Percentiles rank a stretch among this genome's conserved stretches.
Evolutionary conservation across 2,329 filamentous ascomycete species (phyloP).

Genomic region (Aureobasidium sp.): DNA sequence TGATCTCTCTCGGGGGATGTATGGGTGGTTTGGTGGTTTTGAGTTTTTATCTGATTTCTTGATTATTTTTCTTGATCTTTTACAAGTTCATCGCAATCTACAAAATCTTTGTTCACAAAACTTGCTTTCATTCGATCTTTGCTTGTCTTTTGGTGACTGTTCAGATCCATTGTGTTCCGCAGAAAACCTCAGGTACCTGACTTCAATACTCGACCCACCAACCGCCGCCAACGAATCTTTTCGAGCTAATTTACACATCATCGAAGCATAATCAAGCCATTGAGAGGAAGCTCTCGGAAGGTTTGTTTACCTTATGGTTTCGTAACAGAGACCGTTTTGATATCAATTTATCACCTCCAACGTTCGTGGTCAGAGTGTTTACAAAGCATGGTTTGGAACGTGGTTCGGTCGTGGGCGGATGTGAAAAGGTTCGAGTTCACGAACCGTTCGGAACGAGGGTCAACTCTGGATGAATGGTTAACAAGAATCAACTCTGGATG

Average conservation of each 20-base stretch:
- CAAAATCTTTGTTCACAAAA: constrained; percentile 7
- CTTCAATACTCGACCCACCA: not conserved
- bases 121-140: not conserved
- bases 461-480: too few relatives aligned
- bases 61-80: not conserved
- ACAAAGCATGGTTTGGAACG: too few relatives aligned
- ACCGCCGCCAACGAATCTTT: not conserved
- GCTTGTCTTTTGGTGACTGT: too few relatives aligned
- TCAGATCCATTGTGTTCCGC: too few relatives aligned
- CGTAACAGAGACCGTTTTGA: not conserved
- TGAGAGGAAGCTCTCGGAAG: not conserved
- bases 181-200: not conserved
- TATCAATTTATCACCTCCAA: not conserved
- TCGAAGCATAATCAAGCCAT: not conserved
- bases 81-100: not conserved
- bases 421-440: not conserved
- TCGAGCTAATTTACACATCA: not conserved
- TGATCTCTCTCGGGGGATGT: not conserved
- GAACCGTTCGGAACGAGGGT: too few relatives aligned
- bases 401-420: not conserved
- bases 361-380: not conserved
- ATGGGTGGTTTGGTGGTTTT: not conserved
- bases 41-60: not conserved
- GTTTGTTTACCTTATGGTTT: not conserved
- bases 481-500: too few relatives aligned